Base-by-base conservation (phyloP, 108 stramenopile species). In the Pseudonitzschia delicatissima region DNA sequence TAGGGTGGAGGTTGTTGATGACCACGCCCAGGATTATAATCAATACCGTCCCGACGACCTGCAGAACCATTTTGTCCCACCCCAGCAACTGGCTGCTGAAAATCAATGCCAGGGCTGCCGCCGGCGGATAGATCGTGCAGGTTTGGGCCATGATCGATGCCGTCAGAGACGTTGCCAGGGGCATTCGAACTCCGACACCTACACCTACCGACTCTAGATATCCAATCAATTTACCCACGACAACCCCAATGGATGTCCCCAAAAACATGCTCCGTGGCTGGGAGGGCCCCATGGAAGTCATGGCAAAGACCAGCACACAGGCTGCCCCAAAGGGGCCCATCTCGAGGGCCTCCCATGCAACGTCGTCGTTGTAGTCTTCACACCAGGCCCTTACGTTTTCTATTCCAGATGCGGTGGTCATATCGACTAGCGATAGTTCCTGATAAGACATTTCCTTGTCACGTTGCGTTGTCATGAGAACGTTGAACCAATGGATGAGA, bases 41-140 rank as follows among this genome's bases (percentile, higher is more conserved):
- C 32, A 33, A 33, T 12, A 31, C 31, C 32, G 21, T 23, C 4
- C 23, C 50, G 27, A 51, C 2, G 12, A 51, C 23, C 27, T 51
- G 50, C 12, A 51, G 3, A n/a, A 55, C 3, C 13, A 55, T 17
- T 27, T 55, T 55, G n/a, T 55, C 31, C 53, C 53, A 55, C 31
- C 50, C 31, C 32, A 55, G 13, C 0, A 33, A 2, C 3, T 27
- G 26, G n/a, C 17, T 33, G 15, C 31, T 55, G 26, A 55, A 55
- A 0, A 55, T 33, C 4, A 55, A 28, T 27, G 15, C 53, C 17
- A 33, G 32, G 2, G 51, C 26, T 27, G 4, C 26, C 26, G 25
- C 26, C 12, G 21, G 20, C 12, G 51, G 51, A 23, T 23, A 25
- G 11, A 42, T 42, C 13, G 15, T 42, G 15, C 40, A 42, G 26